These are phyloP conservation scores for Fusarium nematophilum DNA, from an alignment of 2,329 filamentous ascomycete species.

Conservation along the genomic window DNA sequence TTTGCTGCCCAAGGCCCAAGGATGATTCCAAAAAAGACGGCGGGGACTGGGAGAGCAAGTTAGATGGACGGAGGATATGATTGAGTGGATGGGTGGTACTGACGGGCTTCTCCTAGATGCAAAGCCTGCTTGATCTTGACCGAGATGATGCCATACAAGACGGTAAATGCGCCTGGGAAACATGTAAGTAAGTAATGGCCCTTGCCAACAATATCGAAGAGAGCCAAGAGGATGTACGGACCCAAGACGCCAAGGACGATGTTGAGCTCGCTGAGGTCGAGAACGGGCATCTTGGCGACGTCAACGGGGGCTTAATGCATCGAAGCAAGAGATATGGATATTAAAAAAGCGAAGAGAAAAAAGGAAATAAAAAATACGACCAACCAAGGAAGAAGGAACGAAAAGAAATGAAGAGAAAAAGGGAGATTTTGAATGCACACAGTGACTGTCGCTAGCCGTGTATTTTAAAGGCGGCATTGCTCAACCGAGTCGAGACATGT, in stretches of 20 bases:
- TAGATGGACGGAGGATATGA: neutral
- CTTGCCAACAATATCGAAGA: neutral
- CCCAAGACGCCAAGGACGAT: conserved; percentile 59
- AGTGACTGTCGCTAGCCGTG: too few relatives aligned
- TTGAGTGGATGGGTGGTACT: conserved; percentile 27
- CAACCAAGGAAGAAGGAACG: too few relatives aligned
- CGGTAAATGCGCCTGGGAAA: conserved; percentile 58
- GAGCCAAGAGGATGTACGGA: conserved; percentile 37
- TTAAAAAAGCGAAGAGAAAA: too few relatives aligned
- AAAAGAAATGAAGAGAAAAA: too few relatives aligned
- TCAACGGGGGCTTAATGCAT: too few relatives aligned
- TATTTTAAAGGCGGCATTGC: too few relatives aligned
- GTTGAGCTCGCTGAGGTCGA: conserved; percentile 64
- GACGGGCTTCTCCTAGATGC: conserved; percentile 67
- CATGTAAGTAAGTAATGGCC: too few relatives aligned
- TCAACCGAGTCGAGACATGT: too few relatives aligned
- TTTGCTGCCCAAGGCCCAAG: conserved; percentile 67
- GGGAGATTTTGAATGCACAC: too few relatives aligned
- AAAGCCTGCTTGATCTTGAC: conserved; percentile 64
- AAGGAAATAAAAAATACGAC: too few relatives aligned
- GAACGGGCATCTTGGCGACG: conserved; percentile 36
- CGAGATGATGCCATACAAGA: conserved; percentile 62
- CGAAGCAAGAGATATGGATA: too few relatives aligned
- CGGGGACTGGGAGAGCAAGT: conserved; percentile 60
- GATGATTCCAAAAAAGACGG: conserved; percentile 63